Evolutionary conservation across 75 land plant species (phyloP), one percentile per base, ranked within the genome.

Genomic region (Cryptomeria japonica): DNA sequence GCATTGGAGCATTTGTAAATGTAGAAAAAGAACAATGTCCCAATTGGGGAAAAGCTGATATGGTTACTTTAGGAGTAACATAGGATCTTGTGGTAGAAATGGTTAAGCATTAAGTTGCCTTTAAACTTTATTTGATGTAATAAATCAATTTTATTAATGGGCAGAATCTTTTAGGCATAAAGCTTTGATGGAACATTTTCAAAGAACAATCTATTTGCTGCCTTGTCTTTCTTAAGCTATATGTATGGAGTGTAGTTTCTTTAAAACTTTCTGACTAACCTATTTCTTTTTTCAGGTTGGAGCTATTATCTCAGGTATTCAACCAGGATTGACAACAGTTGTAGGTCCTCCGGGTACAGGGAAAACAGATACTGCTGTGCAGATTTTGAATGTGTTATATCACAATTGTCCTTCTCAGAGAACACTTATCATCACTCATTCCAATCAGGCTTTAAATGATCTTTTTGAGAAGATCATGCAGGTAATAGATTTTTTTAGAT

Each of bases 291-390:
- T 85, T 37, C 90, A 95, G 96, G 55, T 94, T 92, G 96, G 92
- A 85, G 96, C 96, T 38, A 95, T 95, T 58, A 92, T 92, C 19
- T 97, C 99, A n/a, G 99, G 98, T 11, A 94, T 98, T 82, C 99
- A 98, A 86, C 99, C 99, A 36, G 99, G 99, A 38, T 87, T 98
- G 87, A 96, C 99, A 36, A 98, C 94, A 99, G 99, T 98, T 68
- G 99, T 98, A 8, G 99, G 99, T 89, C 99, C 99, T 56, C 99
- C 99, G 72, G 99, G 99, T 82, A 98, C 99, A 12, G 99, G 99
- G 77, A 98, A 98, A 91, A 97, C 99, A 80, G 99, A 98, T 88
- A 98, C 99, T 61, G 99, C 99, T 39, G 99, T 98, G 85, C 99
- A 98, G 84, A 96, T 98, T 78, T 82, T 98, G 89, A 97, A 98